These are phyloP conservation scores for Lumnitzera racemosa DNA, from an alignment of 345 rosid species.

Conservation along the genomic window DNA sequence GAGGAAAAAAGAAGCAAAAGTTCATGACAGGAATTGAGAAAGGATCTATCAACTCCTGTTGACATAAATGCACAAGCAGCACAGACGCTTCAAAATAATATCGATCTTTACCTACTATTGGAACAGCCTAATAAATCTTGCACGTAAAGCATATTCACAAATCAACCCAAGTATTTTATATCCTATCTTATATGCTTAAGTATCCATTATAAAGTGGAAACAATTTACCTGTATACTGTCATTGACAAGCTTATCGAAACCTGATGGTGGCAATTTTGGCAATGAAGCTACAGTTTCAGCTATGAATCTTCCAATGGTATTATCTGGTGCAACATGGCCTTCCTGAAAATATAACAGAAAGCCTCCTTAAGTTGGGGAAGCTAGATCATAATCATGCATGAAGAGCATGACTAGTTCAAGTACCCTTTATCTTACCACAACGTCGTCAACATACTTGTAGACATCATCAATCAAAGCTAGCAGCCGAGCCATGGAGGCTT, in stretches of 20 bases:
- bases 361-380: not conserved
- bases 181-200: not conserved
- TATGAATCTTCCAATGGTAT: conserved; percentile 62
- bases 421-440: conserved; percentile 50
- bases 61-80: not conserved
- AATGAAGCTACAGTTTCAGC: conserved; percentile 62
- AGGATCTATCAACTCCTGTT: too few relatives aligned
- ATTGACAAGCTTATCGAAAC: conserved; percentile 77
- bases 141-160: too few relatives aligned
- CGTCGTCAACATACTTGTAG: conserved; percentile 71
- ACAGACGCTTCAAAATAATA: too few relatives aligned
- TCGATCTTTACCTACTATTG: too few relatives aligned
- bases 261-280: conserved; percentile 66
- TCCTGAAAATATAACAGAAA: conserved; percentile 37
- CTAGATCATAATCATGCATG: conserved; percentile 5
- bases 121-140: too few relatives aligned
- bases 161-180: too few relatives aligned
- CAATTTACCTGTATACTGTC: conserved; percentile 76
- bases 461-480: conserved; percentile 62
- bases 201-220: not conserved
- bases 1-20: conserved; percentile 6
- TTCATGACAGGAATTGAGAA: too few relatives aligned
- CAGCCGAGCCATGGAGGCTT: conserved; percentile 68
- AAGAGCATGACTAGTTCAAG: not conserved
- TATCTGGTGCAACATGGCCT: conserved; percentile 60